Base-by-base conservation (phyloP, 306 rosid genomes). In the Casuarina glauca region DNA sequence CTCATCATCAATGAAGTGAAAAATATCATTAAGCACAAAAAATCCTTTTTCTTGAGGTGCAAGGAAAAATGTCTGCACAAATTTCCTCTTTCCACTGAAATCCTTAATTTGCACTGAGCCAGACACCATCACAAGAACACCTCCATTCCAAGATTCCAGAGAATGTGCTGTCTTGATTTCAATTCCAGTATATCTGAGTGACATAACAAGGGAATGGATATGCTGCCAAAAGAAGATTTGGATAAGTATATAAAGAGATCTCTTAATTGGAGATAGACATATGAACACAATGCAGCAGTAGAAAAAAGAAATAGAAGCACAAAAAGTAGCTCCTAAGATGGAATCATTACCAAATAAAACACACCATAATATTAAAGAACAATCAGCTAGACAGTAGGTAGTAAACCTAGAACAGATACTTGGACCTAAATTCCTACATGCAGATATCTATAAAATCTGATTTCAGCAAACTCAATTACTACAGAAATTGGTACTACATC, bases 41-140 rank as follows among this genome's bases (percentile, higher is more conserved):
- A 82, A 92, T 3, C 98, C 98, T 77, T 91, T 95, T 72, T 95
- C 97, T 73, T 95, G 98, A 38, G 98, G 98, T 61, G 97, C 98
- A 78, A 95, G 98, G 84, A 95, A 95, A 83, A 95, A 95, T 11
- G 97, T 89, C 81, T 95, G 97, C 82, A 87, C 88, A 86, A 95
- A 95, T 78, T 91, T 92, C 86, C 95, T 92, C 90, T 89, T 81
- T 61, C n/a, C 74, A 26, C 26, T 83, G 87, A 84, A 90, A 74
- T 86, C 91, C 87, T 92, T 87, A 76, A 84, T 72, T 86, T 88
- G 93, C 84, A 93, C 89, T 55, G 92, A 88, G 83, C 98, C 97
- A 55, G 97, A 91, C 81, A 95, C 98, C 98, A 95, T 87, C 76
- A 93, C 96, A 75, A 95, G 48, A 78, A 92, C 93, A 69, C 98